phyloP scores from a whole-genome alignment of 176 grass and related monocot species.

The Juncus effusus region DNA sequence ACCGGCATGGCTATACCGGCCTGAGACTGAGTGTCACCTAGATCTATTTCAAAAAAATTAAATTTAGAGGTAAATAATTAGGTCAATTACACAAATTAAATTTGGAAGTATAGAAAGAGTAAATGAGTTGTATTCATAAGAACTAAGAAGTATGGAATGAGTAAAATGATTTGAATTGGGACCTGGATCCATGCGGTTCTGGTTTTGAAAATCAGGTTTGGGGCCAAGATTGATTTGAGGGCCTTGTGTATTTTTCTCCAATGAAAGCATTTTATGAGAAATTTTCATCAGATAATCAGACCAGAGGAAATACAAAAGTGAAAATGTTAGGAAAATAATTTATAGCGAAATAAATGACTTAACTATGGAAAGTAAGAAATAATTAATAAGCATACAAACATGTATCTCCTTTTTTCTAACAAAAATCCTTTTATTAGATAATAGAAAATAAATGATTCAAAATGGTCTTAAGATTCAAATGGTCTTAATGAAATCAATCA shows the following conservation, averaged over 20 bases:
- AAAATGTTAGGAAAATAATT: constrained; percentile 13
- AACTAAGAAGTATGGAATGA: constrained; percentile 44
- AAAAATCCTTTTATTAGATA: neutral
- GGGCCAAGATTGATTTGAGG: constrained; percentile 11
- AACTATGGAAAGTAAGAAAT: neutral
- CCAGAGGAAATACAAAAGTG: constrained; percentile 33
- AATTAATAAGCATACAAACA: neutral
- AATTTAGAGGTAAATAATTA: neutral
- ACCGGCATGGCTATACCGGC: too few relatives aligned
- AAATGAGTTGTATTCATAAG: too few relatives aligned
- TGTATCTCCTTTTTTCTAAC: neutral
- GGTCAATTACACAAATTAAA: constrained; percentile 22
- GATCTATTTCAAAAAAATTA: neutral
- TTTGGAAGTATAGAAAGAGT: too few relatives aligned
- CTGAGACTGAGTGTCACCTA: neutral
- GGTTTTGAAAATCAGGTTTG: neutral
- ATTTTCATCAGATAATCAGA: constrained; percentile 86
- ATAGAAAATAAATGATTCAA: constrained; percentile 20
- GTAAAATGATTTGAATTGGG: constrained; percentile 48
- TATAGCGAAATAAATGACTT: neutral
- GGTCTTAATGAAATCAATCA: neutral
- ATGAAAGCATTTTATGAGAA: constrained; percentile 82
- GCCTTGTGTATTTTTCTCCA: constrained; percentile 23
- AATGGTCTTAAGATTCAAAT: neutral
- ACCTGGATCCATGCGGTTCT: constrained; percentile 33